Conservation (phyloP, 331 rosid genomes). For the Cydonia oblonga region DNA sequence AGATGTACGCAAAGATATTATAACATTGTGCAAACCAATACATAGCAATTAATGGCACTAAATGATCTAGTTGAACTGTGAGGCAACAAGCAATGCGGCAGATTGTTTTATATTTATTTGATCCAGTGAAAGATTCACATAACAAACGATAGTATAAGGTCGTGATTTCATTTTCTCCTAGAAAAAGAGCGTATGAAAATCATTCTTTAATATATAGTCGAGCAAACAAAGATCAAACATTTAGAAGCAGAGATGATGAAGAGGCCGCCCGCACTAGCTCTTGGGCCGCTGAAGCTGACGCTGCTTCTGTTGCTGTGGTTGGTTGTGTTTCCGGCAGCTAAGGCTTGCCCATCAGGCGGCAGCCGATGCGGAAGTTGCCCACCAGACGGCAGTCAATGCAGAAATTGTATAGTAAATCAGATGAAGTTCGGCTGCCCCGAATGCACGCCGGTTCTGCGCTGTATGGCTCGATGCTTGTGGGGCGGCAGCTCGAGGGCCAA, state of each 20-base stretch:
- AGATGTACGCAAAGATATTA: background rate
- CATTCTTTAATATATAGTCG: background rate
- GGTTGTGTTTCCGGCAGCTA: slow-evolving; percentile 22
- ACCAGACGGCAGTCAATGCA: slow-evolving; percentile 29
- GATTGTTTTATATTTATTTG: no score
- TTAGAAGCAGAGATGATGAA: slow-evolving; percentile 8
- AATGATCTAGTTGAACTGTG: slow-evolving; percentile 1
- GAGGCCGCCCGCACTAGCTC: slow-evolving; percentile 4
- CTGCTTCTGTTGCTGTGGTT: slow-evolving; percentile 15
- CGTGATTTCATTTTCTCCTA: no score
- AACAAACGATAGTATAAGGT: background rate
- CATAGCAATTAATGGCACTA: slow-evolving; percentile 17
- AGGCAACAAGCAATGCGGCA: no score
- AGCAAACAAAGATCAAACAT: background rate
- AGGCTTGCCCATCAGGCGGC: slow-evolving; percentile 36
- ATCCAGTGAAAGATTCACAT: background rate
- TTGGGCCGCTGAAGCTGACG: slow-evolving; percentile 1
- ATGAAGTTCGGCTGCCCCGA: slow-evolving; percentile 47
- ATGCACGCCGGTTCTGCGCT: slow-evolving; percentile 47
- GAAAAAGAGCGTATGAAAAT: no score
- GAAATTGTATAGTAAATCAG: slow-evolving; percentile 41
- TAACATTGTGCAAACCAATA: slow-evolving; percentile 41
- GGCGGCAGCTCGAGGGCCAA: slow-evolving; percentile 36
- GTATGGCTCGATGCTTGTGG: slow-evolving; percentile 87
- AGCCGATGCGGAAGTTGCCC: slow-evolving; percentile 35